A percentile compares a stretch with the other conserved stretches of the same genome.
Conservation (phyloP, 176 grass and related monocot species). For the Pontederia crassipes region DNA sequence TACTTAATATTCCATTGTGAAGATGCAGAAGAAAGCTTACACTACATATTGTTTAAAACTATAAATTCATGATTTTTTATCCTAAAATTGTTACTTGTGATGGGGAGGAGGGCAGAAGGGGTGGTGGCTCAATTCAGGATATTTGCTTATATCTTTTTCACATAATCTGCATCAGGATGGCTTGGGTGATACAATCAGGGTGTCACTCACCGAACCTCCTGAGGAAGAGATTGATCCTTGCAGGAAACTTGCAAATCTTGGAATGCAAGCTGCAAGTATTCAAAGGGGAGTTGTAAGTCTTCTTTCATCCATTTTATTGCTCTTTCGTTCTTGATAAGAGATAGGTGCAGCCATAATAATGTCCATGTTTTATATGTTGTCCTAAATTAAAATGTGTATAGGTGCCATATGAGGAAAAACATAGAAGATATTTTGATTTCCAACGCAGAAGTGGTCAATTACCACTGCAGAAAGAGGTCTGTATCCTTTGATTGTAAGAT, state of each 20-base stretch:
- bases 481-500: conserved; percentile 14
- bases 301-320: conserved; percentile 9
- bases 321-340: conserved; percentile 1
- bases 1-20: no score
- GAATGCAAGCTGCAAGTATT: conserved; percentile 50
- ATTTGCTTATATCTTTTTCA: neutral
- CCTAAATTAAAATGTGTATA: conserved; percentile 7
- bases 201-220: conserved; percentile 93
- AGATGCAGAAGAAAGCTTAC: no score
- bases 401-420: conserved; percentile 86
- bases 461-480: conserved; percentile 92
- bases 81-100: no score
- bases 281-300: conserved; percentile 70
- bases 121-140: neutral
- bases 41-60: no score
- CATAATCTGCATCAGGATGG: conserved; percentile 62
- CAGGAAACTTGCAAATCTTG: conserved; percentile 72
- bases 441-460: conserved; percentile 88
- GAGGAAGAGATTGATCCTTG: conserved; percentile 96
- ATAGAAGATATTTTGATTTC: conserved; percentile 93
- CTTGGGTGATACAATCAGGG: conserved; percentile 90
- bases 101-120: no score
- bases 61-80: no score
- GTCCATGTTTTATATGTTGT: neutral
- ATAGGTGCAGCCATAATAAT: conserved; percentile 9